Conservation (phyloP, 2,329 filamentous ascomycete species). For the Phaeomoniella chlamydospora region DNA sequence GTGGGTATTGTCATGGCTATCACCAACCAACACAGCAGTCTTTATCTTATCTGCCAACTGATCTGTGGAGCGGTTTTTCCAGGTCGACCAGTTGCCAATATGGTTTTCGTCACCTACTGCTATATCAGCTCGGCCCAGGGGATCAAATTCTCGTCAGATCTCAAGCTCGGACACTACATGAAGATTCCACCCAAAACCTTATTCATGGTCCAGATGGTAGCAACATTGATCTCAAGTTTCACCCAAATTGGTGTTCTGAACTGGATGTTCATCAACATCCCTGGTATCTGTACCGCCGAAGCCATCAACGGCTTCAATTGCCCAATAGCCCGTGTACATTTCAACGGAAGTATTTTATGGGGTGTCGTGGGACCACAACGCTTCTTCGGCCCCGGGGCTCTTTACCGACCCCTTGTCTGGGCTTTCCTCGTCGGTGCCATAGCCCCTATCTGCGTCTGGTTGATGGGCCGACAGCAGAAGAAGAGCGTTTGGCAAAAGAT, state of each 20-base stretch:
- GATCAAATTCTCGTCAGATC: slow-evolving; percentile 74
- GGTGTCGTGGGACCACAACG: slow-evolving; percentile 70
- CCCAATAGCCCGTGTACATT: slow-evolving; percentile 74
- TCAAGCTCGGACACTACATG: slow-evolving; percentile 57
- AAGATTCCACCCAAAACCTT: slow-evolving; percentile 48
- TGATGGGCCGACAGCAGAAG: slow-evolving; percentile 43
- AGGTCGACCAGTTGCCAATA: slow-evolving; percentile 75
- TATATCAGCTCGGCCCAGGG: slow-evolving; percentile 83
- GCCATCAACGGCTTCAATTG: slow-evolving; percentile 84
- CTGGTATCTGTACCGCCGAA: slow-evolving; percentile 59
- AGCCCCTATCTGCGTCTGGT: slow-evolving; percentile 60
- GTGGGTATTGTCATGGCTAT: slow-evolving; percentile 90
- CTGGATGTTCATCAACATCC: slow-evolving; percentile 75
- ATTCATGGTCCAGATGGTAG: slow-evolving; percentile 44
- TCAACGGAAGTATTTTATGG: slow-evolving; percentile 83
- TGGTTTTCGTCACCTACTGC: slow-evolving; percentile 86
- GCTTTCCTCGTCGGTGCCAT: slow-evolving; percentile 66
- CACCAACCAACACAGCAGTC: slow-evolving; percentile 76
- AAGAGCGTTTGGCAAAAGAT: slow-evolving; percentile 57
- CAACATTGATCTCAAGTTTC: slow-evolving; percentile 54
- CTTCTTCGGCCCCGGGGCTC: slow-evolving; percentile 64
- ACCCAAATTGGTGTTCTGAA: slow-evolving; percentile 77
- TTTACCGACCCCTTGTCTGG: slow-evolving; percentile 66
- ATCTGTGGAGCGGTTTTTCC: slow-evolving; percentile 72
- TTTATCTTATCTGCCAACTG: slow-evolving; percentile 75